These are phyloP conservation scores for Phoenix dactylifera DNA, from an alignment of 176 grass and related monocot genomes.

Conservation along the genomic window DNA sequence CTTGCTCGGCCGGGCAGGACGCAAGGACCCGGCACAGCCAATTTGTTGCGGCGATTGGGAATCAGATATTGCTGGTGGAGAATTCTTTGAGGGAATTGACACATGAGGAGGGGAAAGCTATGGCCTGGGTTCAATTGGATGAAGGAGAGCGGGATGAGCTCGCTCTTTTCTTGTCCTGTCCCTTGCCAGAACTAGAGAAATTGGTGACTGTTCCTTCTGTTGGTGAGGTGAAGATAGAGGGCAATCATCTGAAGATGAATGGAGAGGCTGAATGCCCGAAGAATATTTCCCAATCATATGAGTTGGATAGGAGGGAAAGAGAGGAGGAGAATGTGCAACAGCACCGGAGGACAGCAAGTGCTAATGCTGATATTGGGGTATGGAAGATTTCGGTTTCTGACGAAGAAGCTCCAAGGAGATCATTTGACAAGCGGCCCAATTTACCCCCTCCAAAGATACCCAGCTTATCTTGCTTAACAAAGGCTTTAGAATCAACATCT, in stretches of 20 bases:
- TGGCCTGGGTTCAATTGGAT: conserved; percentile 69
- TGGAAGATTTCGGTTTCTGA: conserved; percentile 46
- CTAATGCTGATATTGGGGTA: conserved; percentile 55
- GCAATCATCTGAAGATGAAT: conserved; percentile 31
- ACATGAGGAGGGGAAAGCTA: conserved; percentile 23
- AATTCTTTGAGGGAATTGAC: conserved; percentile 48
- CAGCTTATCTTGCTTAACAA: conserved; percentile 43
- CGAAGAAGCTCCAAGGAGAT: conserved; percentile 37
- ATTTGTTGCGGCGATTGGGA: conserved; percentile 55
- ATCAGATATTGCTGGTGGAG: conserved; percentile 63
- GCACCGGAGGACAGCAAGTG: conserved; percentile 58
- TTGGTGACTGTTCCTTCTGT: conserved; percentile 26
- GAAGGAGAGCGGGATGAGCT: conserved; percentile 68
- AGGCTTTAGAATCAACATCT: conserved; percentile 47
- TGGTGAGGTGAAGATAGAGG: conserved; percentile 26
- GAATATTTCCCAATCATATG: conserved; percentile 40
- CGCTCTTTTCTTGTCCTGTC: conserved; percentile 50
- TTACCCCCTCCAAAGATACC: conserved; percentile 38
- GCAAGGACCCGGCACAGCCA: conserved; percentile 53
- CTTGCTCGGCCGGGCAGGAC: conserved; percentile 44
- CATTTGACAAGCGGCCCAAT: conserved; percentile 34
- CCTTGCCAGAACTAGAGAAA: conserved; percentile 22
- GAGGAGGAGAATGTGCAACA: conserved; percentile 26
- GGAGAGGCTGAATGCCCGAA: conserved; percentile 45
- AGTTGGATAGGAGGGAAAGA: conserved; percentile 20